Percentiles rank a stretch among this genome's conserved stretches.
Conservation (phyloP, 2,329 filamentous ascomycete species). For the Proliferodiscus dingleyae region DNA sequence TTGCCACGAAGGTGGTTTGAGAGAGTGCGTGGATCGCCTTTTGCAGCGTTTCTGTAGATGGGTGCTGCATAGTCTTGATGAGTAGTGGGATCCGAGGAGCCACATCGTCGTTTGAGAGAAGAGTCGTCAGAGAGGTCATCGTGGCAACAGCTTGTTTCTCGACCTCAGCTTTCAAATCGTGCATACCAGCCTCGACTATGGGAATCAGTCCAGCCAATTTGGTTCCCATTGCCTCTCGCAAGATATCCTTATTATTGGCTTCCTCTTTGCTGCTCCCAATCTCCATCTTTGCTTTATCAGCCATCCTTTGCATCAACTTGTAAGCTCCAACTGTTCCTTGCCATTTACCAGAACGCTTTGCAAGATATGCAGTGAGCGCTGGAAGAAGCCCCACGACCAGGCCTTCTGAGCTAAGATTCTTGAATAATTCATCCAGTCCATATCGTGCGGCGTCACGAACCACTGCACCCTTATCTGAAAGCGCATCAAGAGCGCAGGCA, state of each 20-base stretch:
- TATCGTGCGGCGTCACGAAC: constrained; percentile 92
- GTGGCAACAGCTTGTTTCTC: constrained; percentile 86
- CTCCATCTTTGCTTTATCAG: constrained; percentile 85
- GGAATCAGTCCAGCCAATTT: constrained; percentile 85
- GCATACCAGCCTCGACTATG: constrained; percentile 87
- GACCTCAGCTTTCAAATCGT: constrained; percentile 87
- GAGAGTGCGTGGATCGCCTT: constrained; percentile 96
- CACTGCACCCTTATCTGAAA: constrained; percentile 84
- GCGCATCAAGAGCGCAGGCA: constrained; percentile 69
- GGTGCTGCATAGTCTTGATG: constrained; percentile 92
- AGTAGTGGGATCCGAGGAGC: constrained; percentile 86
- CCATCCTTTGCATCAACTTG: constrained; percentile 84
- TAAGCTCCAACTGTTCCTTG: constrained; percentile 88
- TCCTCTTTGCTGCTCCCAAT: constrained; percentile 75
- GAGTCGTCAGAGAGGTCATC: constrained; percentile 83
- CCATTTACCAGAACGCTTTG: constrained; percentile 89
- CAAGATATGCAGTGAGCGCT: constrained; percentile 67
- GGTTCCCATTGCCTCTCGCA: constrained; percentile 86
- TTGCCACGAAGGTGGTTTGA: constrained; percentile 96
- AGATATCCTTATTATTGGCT: constrained; percentile 79
- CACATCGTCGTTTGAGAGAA: constrained; percentile 96
- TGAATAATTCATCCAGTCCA: constrained; percentile 83
- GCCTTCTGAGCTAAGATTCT: constrained; percentile 72
- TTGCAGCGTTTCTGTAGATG: constrained; percentile 79
- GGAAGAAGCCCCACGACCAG: constrained; percentile 80